phyloP scores from a whole-genome alignment of 805 yeast genomes.

The Candida montana region DNA sequence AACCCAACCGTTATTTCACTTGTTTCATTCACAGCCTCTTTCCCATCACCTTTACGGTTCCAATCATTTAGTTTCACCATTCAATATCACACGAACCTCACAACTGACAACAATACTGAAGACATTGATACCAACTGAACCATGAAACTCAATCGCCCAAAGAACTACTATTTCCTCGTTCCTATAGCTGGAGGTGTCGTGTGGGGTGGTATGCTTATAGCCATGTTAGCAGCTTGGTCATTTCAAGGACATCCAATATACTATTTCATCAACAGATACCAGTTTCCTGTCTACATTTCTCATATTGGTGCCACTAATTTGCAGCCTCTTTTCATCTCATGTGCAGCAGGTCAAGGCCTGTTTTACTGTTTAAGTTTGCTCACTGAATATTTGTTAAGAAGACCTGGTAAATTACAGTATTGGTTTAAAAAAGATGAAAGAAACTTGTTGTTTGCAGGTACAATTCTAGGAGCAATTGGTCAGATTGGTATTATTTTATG shows the following conservation, averaged over 20 bases:
- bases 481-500: conserved; percentile 72
- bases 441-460: conserved; percentile 34
- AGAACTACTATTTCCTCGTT: conserved; percentile 44
- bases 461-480: conserved; percentile 49
- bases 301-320: conserved; percentile 85
- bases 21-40: too few species aligned
- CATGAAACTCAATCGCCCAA: conserved; percentile 8
- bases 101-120: too few species aligned
- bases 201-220: conserved; percentile 91
- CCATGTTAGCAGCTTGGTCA: conserved; percentile 75
- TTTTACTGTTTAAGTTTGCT: conserved; percentile 60
- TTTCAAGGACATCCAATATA: conserved; percentile 74
- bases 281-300: conserved; percentile 65
- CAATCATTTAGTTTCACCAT: too few species aligned
- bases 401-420: conserved; percentile 42
- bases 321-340: conserved; percentile 77
- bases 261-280: conserved; percentile 42
- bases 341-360: conserved; percentile 73
- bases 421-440: conserved; percentile 35
- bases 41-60: too few species aligned
- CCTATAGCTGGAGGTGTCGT: conserved; percentile 63
- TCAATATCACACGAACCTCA: too few species aligned
- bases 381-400: conserved; percentile 59
- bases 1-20: too few species aligned
- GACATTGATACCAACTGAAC: too few species aligned